These are phyloP conservation scores for Jasminum sambac DNA, from an alignment of 257 asterid genomes.

Conservation along the genomic window DNA sequence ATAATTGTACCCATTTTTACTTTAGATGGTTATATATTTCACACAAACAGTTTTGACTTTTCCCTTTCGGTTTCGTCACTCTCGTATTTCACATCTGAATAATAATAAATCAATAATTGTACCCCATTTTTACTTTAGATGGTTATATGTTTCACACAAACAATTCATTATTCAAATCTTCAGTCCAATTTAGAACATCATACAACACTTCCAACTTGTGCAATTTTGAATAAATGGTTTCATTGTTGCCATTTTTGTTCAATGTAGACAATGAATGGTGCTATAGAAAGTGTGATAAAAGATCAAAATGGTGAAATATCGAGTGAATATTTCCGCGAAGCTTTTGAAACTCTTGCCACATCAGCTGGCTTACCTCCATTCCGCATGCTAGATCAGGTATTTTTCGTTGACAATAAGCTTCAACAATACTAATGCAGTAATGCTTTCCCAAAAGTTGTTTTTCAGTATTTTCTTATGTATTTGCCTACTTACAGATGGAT, in stretches of 20 bases:
- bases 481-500: conserved; percentile 66
- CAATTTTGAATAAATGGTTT: background rate
- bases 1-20: too few species aligned
- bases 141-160: too few species aligned
- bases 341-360: conserved; percentile 67
- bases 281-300: conserved; percentile 49
- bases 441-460: background rate
- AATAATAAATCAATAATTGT: too few species aligned
- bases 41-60: too few species aligned
- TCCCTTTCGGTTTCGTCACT: too few species aligned
- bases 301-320: conserved; percentile 68
- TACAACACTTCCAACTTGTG: too few species aligned
- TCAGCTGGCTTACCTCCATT: conserved; percentile 85
- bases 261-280: conserved; percentile 63
- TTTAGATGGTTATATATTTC: too few species aligned
- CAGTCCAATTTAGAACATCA: too few species aligned
- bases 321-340: conserved; percentile 56
- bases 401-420: background rate
- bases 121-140: too few species aligned
- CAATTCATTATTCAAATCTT: too few species aligned
- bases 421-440: background rate
- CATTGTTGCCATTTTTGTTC: background rate
- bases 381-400: conserved; percentile 74
- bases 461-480: background rate
- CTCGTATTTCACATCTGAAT: too few species aligned